A percentile compares a stretch with the other conserved stretches of the same genome.
phyloP scores from a whole-genome alignment of 1,284 basidiomycete species.

The Flammula alnicola region DNA sequence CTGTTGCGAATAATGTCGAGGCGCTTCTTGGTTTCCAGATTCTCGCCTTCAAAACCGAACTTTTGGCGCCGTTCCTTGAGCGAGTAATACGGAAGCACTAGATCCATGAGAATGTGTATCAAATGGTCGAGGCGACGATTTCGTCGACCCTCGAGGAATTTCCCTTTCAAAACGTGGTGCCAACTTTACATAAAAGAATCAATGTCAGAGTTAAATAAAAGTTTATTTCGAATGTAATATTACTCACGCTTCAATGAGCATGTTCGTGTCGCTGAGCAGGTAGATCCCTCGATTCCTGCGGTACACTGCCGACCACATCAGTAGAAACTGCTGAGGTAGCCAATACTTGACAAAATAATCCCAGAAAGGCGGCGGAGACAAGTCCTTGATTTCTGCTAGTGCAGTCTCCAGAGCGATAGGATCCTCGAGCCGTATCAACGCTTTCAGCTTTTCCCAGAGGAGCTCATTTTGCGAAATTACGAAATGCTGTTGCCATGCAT shows the following conservation, averaged over 20 bases:
- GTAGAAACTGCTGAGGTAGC: constrained; percentile 1
- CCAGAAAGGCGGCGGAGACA: not conserved
- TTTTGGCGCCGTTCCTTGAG: constrained; percentile 6
- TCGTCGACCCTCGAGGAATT: constrained; percentile 14
- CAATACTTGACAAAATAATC: constrained; percentile 10
- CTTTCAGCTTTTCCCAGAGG: constrained; percentile 11
- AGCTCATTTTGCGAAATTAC: not conserved
- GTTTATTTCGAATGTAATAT: too few species aligned
- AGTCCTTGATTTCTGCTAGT: not conserved
- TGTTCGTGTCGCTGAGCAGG: constrained; percentile 14
- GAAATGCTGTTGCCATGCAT: constrained; percentile 23
- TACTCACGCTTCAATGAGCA: constrained; percentile 16
- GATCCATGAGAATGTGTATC: constrained; percentile 5
- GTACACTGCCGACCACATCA: constrained; percentile 15
- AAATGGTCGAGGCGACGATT: constrained; percentile 16
- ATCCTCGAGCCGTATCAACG: constrained; percentile 3
- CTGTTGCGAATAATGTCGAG: not conserved
- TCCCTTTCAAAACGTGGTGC: constrained; percentile 19
- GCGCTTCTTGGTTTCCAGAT: not conserved
- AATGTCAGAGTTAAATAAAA: not conserved
- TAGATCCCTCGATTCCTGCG: not conserved
- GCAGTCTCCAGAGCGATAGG: not conserved
- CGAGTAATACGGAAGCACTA: constrained; percentile 5
- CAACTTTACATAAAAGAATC: constrained; percentile 8
- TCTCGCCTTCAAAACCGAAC: constrained; percentile 12